Conservation (phyloP, 331 rosid genomes). For the Saraca asoca region DNA sequence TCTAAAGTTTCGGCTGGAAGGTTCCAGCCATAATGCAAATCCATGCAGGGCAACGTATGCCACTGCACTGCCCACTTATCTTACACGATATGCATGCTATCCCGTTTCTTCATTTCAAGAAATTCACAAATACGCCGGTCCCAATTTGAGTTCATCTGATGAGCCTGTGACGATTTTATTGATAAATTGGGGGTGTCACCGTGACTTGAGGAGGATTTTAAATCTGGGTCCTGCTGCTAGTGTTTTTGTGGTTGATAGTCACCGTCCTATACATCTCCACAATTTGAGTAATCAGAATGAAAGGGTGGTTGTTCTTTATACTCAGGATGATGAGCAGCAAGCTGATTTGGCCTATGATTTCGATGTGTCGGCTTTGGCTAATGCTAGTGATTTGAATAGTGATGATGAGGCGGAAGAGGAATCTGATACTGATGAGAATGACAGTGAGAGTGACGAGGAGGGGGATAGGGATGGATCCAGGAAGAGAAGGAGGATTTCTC, state of each 20-base stretch:
- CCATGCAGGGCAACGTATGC: too few relatives aligned
- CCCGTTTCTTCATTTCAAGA: slow-evolving; percentile 86
- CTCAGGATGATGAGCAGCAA: slow-evolving; percentile 74
- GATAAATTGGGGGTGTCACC: slow-evolving; percentile 88
- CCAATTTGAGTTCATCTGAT: slow-evolving; percentile 44
- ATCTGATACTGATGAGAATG: slow-evolving; percentile 50
- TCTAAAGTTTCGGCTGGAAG: too few relatives aligned
- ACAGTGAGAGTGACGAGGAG: slow-evolving; percentile 54
- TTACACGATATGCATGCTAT: slow-evolving; percentile 74
- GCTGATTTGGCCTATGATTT: slow-evolving; percentile 83
- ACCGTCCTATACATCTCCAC: slow-evolving; percentile 84
- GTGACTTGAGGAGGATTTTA: slow-evolving; percentile 57
- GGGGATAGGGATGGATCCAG: slow-evolving; percentile 45
- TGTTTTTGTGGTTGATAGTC: slow-evolving; percentile 83
- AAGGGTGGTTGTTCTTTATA: slow-evolving; percentile 72
- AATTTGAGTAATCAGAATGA: slow-evolving; percentile 73
- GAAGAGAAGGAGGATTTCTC: slow-evolving; percentile 57
- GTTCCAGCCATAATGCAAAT: too few relatives aligned
- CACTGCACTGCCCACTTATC: too few relatives aligned
- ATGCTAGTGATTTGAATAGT: slow-evolving; percentile 54
- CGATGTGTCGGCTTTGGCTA: slow-evolving; percentile 70
- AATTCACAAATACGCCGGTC: slow-evolving; percentile 60
- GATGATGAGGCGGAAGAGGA: slow-evolving; percentile 56
- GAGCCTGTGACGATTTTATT: slow-evolving; percentile 57
- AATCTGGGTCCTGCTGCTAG: slow-evolving; percentile 49